Evolutionary conservation across 1,284 basidiomycete species (phyloP).

Genomic region (Cutaneotrichosporon cyanovorans): DNA sequence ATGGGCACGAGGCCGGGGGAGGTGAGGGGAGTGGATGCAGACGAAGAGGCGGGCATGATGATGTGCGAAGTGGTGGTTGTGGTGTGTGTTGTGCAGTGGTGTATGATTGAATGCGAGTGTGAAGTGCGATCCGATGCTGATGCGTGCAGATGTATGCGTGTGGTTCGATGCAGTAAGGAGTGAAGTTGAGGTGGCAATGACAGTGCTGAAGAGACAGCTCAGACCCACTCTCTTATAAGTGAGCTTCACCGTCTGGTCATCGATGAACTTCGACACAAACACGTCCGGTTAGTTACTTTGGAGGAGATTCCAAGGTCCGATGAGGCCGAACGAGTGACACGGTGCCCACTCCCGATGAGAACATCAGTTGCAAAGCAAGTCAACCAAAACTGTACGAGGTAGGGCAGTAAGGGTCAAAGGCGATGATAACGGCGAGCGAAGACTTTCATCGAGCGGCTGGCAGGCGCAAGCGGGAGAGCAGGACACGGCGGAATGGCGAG

Average conservation of each 20-base stretch:
- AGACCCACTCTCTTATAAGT: not conserved
- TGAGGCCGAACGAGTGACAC: no score
- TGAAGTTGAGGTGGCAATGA: not conserved
- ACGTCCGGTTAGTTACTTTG: no score
- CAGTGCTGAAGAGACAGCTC: not conserved
- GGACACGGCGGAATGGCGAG: no score
- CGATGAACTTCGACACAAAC: not conserved
- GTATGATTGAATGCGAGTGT: not conserved
- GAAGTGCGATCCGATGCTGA: not conserved
- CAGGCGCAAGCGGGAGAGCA: no score
- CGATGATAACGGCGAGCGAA: no score
- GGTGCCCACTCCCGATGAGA: no score
- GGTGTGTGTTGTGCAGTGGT: not conserved
- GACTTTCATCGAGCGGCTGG: no score
- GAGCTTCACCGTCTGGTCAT: no score
- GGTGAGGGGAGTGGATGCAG: constrained; percentile 24
- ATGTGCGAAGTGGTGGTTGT: constrained; percentile 3
- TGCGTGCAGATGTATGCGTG: not conserved
- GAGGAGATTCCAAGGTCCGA: no score
- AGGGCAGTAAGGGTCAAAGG: no score
- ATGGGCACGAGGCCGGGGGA: constrained; percentile 23
- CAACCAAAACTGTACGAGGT: no score
- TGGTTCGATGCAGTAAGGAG: not conserved
- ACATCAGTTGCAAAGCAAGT: no score
- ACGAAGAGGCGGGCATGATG: constrained; percentile 6